Percentiles rank a stretch among this genome's conserved stretches.
Conservation (phyloP, 139 green algal genomes). For the Protoeuglena noctilucae region DNA sequence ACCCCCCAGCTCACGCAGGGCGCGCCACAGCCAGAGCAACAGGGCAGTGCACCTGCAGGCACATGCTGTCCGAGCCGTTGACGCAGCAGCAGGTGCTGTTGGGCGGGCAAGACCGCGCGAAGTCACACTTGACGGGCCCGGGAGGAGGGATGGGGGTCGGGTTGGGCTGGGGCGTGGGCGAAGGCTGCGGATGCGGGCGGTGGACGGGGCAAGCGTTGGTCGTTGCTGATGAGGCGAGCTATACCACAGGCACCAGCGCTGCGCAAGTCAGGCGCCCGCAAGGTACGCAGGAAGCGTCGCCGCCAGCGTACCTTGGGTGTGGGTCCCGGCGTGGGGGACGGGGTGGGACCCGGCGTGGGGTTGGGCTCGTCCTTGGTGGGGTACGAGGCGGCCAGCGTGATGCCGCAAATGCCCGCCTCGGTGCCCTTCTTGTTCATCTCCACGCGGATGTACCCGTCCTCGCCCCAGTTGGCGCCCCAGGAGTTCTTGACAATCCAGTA, state of each 20-base stretch:
- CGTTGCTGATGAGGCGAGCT: neutral
- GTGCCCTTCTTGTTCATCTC: constrained; percentile 11
- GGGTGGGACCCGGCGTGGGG: constrained; percentile 2
- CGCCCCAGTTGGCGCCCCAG: constrained; percentile 77
- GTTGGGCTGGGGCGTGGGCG: constrained; percentile 14
- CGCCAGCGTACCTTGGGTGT: neutral
- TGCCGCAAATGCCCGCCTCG: constrained; percentile 67
- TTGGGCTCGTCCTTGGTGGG: constrained; percentile 45
- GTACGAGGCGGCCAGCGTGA: constrained; percentile 74
- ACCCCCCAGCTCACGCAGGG: neutral
- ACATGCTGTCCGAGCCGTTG: constrained; percentile 40
- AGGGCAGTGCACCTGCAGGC: too few species aligned
- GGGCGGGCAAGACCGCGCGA: constrained; percentile 34
- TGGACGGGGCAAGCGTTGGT: constrained; percentile 10
- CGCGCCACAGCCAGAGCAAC: too few species aligned
- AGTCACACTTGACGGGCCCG: constrained; percentile 53
- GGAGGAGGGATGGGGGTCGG: constrained; percentile 20
- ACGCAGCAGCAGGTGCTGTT: constrained; percentile 78
- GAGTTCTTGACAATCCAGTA: constrained; percentile 97
- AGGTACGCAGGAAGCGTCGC: neutral
- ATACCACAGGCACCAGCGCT: neutral
- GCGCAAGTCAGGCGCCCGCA: neutral
- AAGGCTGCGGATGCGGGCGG: neutral
- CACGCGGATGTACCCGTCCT: constrained; percentile 77
- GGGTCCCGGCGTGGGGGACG: constrained; percentile 6